phyloP scores from a whole-genome alignment of 1,284 basidiomycete genomes.

The Hortiboletus rubellus region DNA sequence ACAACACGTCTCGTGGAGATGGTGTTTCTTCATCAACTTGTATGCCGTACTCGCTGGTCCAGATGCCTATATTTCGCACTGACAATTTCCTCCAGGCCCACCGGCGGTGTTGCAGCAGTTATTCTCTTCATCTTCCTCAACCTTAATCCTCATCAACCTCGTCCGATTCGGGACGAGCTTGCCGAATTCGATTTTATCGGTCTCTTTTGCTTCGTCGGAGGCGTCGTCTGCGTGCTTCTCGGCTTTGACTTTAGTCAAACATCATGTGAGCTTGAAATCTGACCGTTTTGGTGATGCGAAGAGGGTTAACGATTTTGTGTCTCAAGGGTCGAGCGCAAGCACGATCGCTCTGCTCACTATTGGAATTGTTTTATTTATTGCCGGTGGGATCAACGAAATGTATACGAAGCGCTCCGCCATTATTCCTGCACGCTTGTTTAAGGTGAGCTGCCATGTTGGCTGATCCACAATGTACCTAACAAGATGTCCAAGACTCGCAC shows the following conservation, averaged over 20 bases:
- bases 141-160: constrained; percentile 70
- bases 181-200: constrained; percentile 79
- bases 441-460: constrained; percentile 38
- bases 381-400: constrained; percentile 63
- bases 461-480: background rate
- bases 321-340: constrained; percentile 41
- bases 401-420: constrained; percentile 77
- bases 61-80: background rate
- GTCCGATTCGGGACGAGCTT: constrained; percentile 57
- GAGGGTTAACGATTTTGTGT: background rate
- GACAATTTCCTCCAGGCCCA: constrained; percentile 66
- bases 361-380: constrained; percentile 60
- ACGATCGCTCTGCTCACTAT: constrained; percentile 74
- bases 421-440: constrained; percentile 78
- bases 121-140: constrained; percentile 82
- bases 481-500: constrained; percentile 61
- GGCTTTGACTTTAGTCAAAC: constrained; percentile 81
- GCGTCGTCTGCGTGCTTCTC: constrained; percentile 75
- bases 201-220: constrained; percentile 66
- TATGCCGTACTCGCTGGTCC: constrained; percentile 30
- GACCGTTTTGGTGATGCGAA: background rate
- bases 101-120: constrained; percentile 69
- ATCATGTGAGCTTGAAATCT: constrained; percentile 47
- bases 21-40: constrained; percentile 80
- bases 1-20: constrained; percentile 74